Evolutionary conservation across 2,329 filamentous ascomycete genomes (phyloP), one percentile per base, ranked within the genome.

Genomic region (Orbilia blumenaviensis): DNA sequence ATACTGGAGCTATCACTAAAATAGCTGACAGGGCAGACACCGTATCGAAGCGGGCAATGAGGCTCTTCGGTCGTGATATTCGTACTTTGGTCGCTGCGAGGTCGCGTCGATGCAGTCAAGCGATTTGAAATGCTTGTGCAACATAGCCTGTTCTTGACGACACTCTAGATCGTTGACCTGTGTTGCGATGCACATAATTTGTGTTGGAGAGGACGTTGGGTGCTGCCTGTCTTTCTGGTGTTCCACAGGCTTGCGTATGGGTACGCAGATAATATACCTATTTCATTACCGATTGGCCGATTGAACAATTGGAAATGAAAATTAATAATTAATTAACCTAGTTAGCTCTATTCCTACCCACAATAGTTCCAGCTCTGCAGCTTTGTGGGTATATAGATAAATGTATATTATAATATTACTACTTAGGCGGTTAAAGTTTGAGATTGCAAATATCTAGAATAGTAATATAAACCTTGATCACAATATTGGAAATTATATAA

Each of bases 181-280:
- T 32, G 63, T 67, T 67, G 63, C 23, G 38, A 42, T 67, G 10
- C 50, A 48, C 50, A 25, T 8, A 12, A 14, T 12, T 42, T 52
- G 63, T 56, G 63, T 67, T 67, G 63, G 48, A 46, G 8, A 21
- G 58, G 63, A 58, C 50, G 63, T 67, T 58, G 25, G n/a, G 10
- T 27, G 6, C 10, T 12, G 36, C 38, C 21, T n/a, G 48, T 62
- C 36, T 34, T n/a, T 27, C 10, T 9, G n/a, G 32, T 25, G 32
- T 58, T 14, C 14, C 32, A 38, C 54, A 60, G 2, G n/a, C 41
- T 16, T n/a, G n/a, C n/a, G n/a, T n/a, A n/a, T n/a, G n/a, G n/a
- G n/a, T n/a, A n/a, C n/a, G n/a, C n/a, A n/a, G n/a, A n/a, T n/a
- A n/a, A n/a, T n/a, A n/a, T n/a, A n/a, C n/a, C n/a, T n/a, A n/a